Evolutionary conservation across 2,329 filamentous ascomycete species (phyloP).

Genomic region (Sporothrix phasma): DNA sequence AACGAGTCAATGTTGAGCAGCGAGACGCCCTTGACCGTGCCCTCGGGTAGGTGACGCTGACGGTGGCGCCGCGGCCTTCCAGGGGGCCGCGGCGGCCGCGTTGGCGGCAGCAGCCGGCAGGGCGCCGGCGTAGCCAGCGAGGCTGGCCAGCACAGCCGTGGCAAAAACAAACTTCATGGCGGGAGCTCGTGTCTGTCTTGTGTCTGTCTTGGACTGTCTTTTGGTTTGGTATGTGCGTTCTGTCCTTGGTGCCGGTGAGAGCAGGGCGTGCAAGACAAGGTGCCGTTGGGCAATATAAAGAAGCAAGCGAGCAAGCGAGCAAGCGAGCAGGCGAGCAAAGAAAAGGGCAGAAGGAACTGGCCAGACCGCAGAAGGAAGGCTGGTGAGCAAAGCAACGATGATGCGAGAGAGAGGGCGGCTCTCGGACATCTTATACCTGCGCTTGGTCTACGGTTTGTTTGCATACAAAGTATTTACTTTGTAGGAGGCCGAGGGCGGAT

Average conservation of each 20-base stretch:
- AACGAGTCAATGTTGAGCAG: conserved; percentile 52
- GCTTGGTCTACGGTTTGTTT: neutral
- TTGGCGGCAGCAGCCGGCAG: neutral
- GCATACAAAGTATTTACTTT: neutral
- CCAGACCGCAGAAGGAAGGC: neutral
- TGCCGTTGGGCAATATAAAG: no score
- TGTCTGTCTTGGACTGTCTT: no score
- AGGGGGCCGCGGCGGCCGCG: neutral
- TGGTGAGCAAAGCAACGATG: neutral
- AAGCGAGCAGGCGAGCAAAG: neutral
- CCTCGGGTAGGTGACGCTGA: conserved; percentile 16
- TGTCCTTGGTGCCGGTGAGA: no score
- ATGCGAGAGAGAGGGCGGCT: neutral
- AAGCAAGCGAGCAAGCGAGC: neutral
- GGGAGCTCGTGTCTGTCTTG: neutral
- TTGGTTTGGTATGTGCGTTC: no score
- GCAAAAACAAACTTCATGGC: neutral
- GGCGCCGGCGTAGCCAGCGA: neutral
- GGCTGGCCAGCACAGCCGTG: neutral
- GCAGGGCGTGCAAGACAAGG: no score
- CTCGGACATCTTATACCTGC: neutral
- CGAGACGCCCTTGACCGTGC: conserved; percentile 7
- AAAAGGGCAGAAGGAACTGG: neutral
- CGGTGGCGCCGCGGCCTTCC: neutral
- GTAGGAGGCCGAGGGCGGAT: no score